These are phyloP conservation scores for Curvularia hawaiiensis DNA, from an alignment of 2,329 filamentous ascomycete species.

Conservation along the genomic window DNA sequence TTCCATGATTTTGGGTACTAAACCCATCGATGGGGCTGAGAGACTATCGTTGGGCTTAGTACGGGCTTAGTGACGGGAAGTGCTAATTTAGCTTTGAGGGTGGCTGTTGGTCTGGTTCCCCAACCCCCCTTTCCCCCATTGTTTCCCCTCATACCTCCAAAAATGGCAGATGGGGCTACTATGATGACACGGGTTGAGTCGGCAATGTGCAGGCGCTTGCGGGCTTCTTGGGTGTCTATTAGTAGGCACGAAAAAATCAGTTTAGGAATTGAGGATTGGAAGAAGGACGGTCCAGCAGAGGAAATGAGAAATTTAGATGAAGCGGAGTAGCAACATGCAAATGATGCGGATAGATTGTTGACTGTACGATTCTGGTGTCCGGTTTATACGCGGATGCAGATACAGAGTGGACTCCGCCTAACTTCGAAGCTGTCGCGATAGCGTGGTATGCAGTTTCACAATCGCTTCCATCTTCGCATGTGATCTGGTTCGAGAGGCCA, in stretches of 20 bases:
- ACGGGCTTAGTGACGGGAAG: conserved; percentile 83
- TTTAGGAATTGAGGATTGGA: conserved; percentile 32
- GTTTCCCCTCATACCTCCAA: neutral
- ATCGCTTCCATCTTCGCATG: neutral
- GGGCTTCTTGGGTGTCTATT: conserved; percentile 65
- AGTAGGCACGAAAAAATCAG: conserved; percentile 66
- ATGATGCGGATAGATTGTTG: conserved; percentile 24
- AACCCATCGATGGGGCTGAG: conserved; percentile 70
- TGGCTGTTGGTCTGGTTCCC: conserved; percentile 56
- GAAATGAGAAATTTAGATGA: conserved; percentile 23
- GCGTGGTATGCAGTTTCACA: neutral
- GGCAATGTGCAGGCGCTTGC: conserved; percentile 53
- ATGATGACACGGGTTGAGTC: neutral
- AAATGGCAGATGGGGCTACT: neutral
- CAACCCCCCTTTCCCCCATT: neutral
- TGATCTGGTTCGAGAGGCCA: neutral
- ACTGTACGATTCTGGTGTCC: conserved; percentile 33
- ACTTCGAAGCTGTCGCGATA: neutral
- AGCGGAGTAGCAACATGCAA: conserved; percentile 22
- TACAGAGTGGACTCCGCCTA: conserved; percentile 3
- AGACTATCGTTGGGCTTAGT: conserved; percentile 66
- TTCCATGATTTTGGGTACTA: conserved; percentile 75
- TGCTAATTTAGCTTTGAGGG: conserved; percentile 66
- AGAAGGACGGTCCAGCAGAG: conserved; percentile 19
- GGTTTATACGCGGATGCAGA: conserved; percentile 30